These are phyloP conservation scores for Wickerhamomyces alni DNA, from an alignment of 805 yeast genomes.

Conservation along the genomic window DNA sequence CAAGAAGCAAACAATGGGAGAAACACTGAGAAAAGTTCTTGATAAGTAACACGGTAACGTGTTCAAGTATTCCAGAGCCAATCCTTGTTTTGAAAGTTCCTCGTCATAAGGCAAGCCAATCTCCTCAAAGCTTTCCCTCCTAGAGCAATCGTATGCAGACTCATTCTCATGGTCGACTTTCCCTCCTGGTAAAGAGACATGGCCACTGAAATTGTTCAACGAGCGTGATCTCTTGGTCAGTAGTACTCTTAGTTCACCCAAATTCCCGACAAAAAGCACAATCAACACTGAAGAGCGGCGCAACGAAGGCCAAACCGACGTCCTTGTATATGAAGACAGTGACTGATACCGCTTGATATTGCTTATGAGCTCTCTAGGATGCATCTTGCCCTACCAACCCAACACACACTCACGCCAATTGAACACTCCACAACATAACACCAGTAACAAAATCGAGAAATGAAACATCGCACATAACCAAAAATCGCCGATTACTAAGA, in stretches of 20 bases:
- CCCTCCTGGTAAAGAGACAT: slow-evolving; percentile 92
- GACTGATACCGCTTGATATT: slow-evolving; percentile 14
- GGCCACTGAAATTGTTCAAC: slow-evolving; percentile 77
- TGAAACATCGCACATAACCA: too few relatives aligned
- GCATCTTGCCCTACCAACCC: background rate
- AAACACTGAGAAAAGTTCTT: slow-evolving; percentile 74
- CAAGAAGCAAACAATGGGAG: slow-evolving; percentile 71
- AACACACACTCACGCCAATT: too few relatives aligned
- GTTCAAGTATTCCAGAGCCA: slow-evolving; percentile 53
- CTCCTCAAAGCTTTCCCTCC: slow-evolving; percentile 85
- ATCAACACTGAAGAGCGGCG: slow-evolving; percentile 80
- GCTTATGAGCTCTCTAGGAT: slow-evolving; percentile 8
- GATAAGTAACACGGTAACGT: slow-evolving; percentile 76
- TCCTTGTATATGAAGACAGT: slow-evolving; percentile 19
- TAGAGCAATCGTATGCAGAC: slow-evolving; percentile 63
- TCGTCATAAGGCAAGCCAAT: slow-evolving; percentile 62
- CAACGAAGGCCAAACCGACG: slow-evolving; percentile 63
- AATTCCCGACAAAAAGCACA: slow-evolving; percentile 62
- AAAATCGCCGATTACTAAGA: too few relatives aligned
- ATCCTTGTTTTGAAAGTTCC: slow-evolving; percentile 38
- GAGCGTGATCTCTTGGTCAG: slow-evolving; percentile 71
- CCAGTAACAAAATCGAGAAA: too few relatives aligned
- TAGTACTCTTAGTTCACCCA: slow-evolving; percentile 71
- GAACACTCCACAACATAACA: too few relatives aligned
- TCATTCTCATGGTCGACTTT: slow-evolving; percentile 70